Conservation (phyloP, 129 eudicot genomes). For the Tanacetum coccineum region DNA sequence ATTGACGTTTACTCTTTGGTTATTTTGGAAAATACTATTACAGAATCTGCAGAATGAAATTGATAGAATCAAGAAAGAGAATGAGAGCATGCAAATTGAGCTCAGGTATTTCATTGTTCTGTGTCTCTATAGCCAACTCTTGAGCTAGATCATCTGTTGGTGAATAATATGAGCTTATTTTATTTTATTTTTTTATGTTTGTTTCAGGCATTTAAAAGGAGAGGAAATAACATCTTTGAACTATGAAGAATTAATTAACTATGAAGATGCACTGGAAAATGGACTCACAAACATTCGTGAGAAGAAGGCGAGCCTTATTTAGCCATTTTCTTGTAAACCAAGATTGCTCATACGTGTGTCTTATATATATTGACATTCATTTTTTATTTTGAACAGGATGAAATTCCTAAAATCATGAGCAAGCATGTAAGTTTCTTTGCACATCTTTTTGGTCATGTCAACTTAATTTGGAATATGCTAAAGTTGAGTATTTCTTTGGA, state of each 20-base stretch:
- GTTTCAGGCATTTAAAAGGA: slow-evolving; percentile 76
- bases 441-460: neutral
- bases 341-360: too few species aligned
- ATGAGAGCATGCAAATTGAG: slow-evolving; percentile 86
- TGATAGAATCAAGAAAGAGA: slow-evolving; percentile 84
- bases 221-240: slow-evolving; percentile 79
- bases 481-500: neutral
- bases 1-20: slow-evolving; percentile 4
- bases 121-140: slow-evolving; percentile 3
- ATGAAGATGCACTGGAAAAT: slow-evolving; percentile 76
- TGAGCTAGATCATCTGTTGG: neutral
- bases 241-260: slow-evolving; percentile 57
- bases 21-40: neutral
- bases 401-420: slow-evolving; percentile 52
- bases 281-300: slow-evolving; percentile 61
- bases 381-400: slow-evolving; percentile 42
- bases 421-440: slow-evolving; percentile 50
- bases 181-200: neutral
- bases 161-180: too few species aligned
- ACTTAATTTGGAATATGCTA: neutral
- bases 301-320: slow-evolving; percentile 47
- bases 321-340: too few species aligned
- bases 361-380: too few species aligned
- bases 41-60: slow-evolving; percentile 83
- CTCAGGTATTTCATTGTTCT: slow-evolving; percentile 51